Base-by-base conservation (phyloP, 1,284 basidiomycete genomes). In the Kwoniella shivajii region DNA sequence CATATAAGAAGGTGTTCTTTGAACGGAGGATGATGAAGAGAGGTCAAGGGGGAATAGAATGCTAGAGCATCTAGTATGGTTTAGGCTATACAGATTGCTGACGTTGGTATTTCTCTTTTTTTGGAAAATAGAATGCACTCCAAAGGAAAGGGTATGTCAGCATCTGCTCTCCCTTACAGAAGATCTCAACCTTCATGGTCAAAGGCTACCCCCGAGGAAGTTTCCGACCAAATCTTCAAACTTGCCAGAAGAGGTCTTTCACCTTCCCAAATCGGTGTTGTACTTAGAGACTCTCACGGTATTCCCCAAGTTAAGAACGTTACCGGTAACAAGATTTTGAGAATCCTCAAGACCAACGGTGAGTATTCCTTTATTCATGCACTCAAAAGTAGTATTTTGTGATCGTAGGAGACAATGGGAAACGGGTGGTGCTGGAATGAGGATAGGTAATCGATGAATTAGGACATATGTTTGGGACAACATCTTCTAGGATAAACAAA, bases 271-370 rank as follows among this genome's bases (percentile, higher is more conserved):
- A 97, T 98, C 78, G 95, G 95, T 86, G 92, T 97, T 68, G 87
- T 89, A 79, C 90, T 99, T 76, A 90, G 95, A 82, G 95, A 98
- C 84, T 92, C 91, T 75, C 91, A 98, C 80, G 95, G 95, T 75
- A 88, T 98, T 74, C 93, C 95, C 78, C 82, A 84, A 79, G 94
- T 98, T 80, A 92, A 93, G 75, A 92, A 91, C 81, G 89, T 98
- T 76, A 98, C 95, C 61, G 95, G 94, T 78, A 97, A 96, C 90
- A 98, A 98, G 86, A 95, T 99, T 76, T 88, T 98, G 72, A 88
- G 95, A 84, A 93, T 98, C 83, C 85, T 98, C 80, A 98, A 97
- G 84, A 86, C 89, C 67, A 86, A 92, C 76, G 92, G 92, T 92
- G 78, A 80, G 86, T 80, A 41, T 38, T 5, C 33, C 37, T 31